Conservation (phyloP, 2,329 filamentous ascomycete species). For the Tolypocladium tropicale region DNA sequence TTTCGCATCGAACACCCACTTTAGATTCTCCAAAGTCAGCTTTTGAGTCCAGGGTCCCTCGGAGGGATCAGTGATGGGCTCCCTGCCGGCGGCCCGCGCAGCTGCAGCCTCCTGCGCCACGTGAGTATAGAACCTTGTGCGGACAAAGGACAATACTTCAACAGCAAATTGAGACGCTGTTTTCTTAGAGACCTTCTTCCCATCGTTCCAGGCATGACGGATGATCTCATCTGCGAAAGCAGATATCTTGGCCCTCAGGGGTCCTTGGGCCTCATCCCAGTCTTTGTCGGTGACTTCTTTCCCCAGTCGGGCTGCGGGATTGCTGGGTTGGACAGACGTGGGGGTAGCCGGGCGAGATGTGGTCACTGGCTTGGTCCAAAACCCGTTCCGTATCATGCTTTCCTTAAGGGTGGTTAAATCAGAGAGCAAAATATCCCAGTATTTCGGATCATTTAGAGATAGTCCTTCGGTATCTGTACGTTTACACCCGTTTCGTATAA, state of each 20-base stretch:
- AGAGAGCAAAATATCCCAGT: too few relatives aligned
- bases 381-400: too few relatives aligned
- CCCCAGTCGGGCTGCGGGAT: not conserved
- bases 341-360: not conserved
- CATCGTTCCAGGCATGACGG: constrained; percentile 52
- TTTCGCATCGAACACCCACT: constrained; percentile 72
- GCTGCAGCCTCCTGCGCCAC: constrained; percentile 42
- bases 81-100: constrained; percentile 32
- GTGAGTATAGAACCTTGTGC: constrained; percentile 54
- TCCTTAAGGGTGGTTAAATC: too few relatives aligned
- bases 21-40: constrained; percentile 75
- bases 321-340: not conserved
- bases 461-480: too few relatives aligned
- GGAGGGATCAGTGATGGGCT: constrained; percentile 35
- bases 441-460: too few relatives aligned
- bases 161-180: constrained; percentile 60
- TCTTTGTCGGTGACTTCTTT: constrained; percentile 52
- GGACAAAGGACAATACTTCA: constrained; percentile 58
- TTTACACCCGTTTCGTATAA: too few relatives aligned
- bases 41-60: constrained; percentile 47
- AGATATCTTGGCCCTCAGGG: constrained; percentile 54
- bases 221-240: constrained; percentile 63
- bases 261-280: constrained; percentile 62
- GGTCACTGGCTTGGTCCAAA: too few relatives aligned
- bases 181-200: constrained; percentile 51